Conservation (phyloP, 2,329 filamentous ascomycete species). For the Didymella sp. region DNA sequence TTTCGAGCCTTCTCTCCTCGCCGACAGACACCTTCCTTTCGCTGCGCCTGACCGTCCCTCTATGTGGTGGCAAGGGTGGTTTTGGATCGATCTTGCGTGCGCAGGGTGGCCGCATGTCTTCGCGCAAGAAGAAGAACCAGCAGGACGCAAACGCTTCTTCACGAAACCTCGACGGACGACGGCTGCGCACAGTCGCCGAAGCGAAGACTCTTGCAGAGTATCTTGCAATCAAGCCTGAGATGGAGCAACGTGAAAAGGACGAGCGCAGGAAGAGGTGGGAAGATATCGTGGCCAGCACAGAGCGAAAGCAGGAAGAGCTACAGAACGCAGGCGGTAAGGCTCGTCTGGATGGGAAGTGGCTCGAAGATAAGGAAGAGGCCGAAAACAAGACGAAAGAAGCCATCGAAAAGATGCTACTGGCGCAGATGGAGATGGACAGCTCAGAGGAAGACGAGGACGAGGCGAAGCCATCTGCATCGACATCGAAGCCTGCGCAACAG, state of each 20-base stretch:
- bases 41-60: constrained; percentile 77
- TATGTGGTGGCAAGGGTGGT: constrained; percentile 94
- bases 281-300: constrained; percentile 83
- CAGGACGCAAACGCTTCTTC: constrained; percentile 88
- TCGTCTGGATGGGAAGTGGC: constrained; percentile 84
- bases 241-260: constrained; percentile 94
- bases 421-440: constrained; percentile 56
- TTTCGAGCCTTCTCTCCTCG: constrained; percentile 68
- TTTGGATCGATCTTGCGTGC: constrained; percentile 97
- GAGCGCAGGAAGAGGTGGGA: constrained; percentile 85
- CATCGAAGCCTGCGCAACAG: constrained; percentile 45
- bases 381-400: constrained; percentile 82
- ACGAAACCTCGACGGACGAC: constrained; percentile 88
- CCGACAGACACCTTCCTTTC: constrained; percentile 74
- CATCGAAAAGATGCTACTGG: constrained; percentile 62
- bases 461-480: constrained; percentile 32
- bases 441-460: constrained; percentile 42
- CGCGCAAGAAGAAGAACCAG: constrained; percentile 84
- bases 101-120: constrained; percentile 97
- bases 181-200: constrained; percentile 89
- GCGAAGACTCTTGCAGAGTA: constrained; percentile 96
- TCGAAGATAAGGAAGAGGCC: constrained; percentile 92
- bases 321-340: constrained; percentile 71
- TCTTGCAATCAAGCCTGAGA: constrained; percentile 92
- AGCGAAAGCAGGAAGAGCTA: constrained; percentile 83